Evolutionary conservation across 2,329 filamentous ascomycete genomes (phyloP).

Genomic region (Raffaelea arxii): DNA sequence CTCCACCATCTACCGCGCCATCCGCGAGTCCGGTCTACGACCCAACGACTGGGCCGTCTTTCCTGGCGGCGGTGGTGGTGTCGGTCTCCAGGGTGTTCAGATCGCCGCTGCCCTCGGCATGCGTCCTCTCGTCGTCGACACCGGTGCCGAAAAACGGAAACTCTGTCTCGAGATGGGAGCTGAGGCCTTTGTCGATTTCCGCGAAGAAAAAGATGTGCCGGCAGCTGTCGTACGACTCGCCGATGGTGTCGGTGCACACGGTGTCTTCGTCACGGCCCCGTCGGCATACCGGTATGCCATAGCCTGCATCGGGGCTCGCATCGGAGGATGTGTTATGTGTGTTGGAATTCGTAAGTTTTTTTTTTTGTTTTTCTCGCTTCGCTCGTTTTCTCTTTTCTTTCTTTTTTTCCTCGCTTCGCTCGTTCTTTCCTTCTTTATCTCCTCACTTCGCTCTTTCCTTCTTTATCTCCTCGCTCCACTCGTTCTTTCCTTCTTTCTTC

Average conservation of each 20-base stretch:
- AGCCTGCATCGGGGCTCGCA: too few relatives aligned
- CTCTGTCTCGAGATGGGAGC: slow-evolving; percentile 39
- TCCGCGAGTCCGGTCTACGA: slow-evolving; percentile 38
- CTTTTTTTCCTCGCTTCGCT: too few relatives aligned
- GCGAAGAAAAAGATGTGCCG: slow-evolving; percentile 19
- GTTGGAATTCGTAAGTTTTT: too few relatives aligned
- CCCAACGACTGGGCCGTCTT: slow-evolving; percentile 46
- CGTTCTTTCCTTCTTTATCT: too few relatives aligned
- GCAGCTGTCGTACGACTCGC: slow-evolving; percentile 1
- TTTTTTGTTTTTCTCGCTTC: too few relatives aligned
- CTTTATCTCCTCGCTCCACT: too few relatives aligned
- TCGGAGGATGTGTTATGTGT: too few relatives aligned
- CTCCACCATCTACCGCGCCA: slow-evolving; percentile 46
- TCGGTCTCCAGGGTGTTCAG: slow-evolving; percentile 26
- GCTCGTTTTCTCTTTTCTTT: too few relatives aligned
- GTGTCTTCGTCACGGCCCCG: slow-evolving; percentile 4
- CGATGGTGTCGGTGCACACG: slow-evolving; percentile 7
- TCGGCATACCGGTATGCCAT: too few relatives aligned
- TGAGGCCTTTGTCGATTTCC: slow-evolving; percentile 47
- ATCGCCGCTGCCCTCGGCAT: slow-evolving; percentile 44
- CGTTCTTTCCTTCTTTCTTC: too few relatives aligned
- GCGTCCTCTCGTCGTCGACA: slow-evolving; percentile 45
- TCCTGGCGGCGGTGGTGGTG: slow-evolving; percentile 41
- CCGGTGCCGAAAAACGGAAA: slow-evolving; percentile 34
- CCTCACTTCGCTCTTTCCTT: too few relatives aligned